Evolutionary conservation across 2,329 filamentous ascomycete genomes (phyloP).

Genomic region (Fulvia fulva): DNA sequence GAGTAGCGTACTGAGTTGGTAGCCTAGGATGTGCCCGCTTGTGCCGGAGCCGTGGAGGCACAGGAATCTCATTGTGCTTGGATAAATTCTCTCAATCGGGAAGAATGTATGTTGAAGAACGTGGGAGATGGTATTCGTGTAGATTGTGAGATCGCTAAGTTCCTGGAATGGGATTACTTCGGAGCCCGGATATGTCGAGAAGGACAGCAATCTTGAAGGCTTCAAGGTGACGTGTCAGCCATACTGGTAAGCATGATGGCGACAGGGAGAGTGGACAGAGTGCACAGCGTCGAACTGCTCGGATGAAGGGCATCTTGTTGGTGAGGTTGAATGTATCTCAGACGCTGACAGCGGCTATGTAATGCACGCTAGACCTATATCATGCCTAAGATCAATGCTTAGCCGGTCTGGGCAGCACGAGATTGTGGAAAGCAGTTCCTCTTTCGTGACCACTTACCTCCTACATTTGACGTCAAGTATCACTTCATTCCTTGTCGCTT

Average conservation of each 20-base stretch:
- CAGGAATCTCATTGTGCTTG: not conserved
- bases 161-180: not conserved
- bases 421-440: too few species aligned
- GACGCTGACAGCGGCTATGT: too few species aligned
- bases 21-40: not conserved
- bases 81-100: not conserved
- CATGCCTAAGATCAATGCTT: too few species aligned
- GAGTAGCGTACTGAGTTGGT: not conserved
- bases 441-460: too few species aligned
- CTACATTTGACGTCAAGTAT: too few species aligned
- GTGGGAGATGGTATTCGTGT: not conserved
- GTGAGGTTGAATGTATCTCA: too few species aligned
- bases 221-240: not conserved
- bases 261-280: not conserved
- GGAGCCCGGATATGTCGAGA: not conserved
- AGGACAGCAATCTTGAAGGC: not conserved
- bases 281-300: too few species aligned
- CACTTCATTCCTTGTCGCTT: too few species aligned
- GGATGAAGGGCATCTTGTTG: too few species aligned
- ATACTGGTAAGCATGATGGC: not conserved
- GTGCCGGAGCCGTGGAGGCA: not conserved
- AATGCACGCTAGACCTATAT: too few species aligned
- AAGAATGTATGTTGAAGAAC: not conserved
- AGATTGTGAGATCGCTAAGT: not conserved
- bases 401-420: too few species aligned